Base-by-base conservation (phyloP, 2,329 filamentous ascomycete species). In the Hypoxylon sp. region DNA sequence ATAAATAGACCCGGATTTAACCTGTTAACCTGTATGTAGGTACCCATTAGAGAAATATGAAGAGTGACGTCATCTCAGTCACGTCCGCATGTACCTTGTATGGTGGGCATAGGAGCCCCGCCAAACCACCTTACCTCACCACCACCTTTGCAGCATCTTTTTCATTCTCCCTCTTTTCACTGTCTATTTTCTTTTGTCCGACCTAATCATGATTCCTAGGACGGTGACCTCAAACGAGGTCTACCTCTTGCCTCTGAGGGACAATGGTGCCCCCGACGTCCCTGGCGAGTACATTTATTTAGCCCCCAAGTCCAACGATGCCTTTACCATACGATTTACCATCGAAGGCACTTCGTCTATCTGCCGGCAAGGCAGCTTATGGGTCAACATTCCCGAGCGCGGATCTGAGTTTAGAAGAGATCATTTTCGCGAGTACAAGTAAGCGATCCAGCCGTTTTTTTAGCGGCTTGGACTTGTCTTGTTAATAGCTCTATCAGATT, bases 261-360 rank as follows among this genome's bases (percentile, higher is more conserved):
- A 99, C 81, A 88, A 95, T 81, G 96, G 96, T 74, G 94, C 93
- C 71, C 96, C 96, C 34, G 90, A 96, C 78, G 89, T 99, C 51
- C 86, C 92, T 25, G 92, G 94, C 74, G 90, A 92, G 73, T 99
- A 97, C 83, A 92, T 98, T 74, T 97, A 97, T 79, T 84, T 99
- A 45, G 91, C 94, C 0, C 90, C 96, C 16, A 82, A 81, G 70
- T 90, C 91, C 16, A 87, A 85, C 41, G 85, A 90, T n/a, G 91
- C 91, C 43, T 90, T 98, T 74, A 87, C 87, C 56, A 84, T 97
- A 61, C 90, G 95, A 64, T 97, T 99, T 79, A 88, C 93, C 72
- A 95, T 97, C 73, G 92, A 97, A 80, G 94, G 96, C 67, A 95
- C 93, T 61, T 97, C 95, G 77, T 97, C 95, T 67, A 96, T 99